Conservation (phyloP, 192 early-diverging fungal genomes). For the Podila horticola region DNA sequence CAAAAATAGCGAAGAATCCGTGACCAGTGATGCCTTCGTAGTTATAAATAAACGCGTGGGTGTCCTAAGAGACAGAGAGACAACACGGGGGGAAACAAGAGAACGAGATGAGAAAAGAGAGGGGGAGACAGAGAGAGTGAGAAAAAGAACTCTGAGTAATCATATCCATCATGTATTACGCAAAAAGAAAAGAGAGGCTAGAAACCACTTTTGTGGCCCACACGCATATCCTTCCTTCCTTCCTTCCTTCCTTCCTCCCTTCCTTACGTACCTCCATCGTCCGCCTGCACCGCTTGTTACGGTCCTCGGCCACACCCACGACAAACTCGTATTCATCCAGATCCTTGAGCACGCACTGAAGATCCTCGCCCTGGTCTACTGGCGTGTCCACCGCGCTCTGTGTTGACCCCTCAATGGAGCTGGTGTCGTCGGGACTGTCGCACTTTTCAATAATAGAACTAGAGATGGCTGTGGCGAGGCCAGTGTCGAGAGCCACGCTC, state of each 20-base stretch:
- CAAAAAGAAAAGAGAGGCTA: too few relatives aligned
- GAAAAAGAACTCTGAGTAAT: not conserved
- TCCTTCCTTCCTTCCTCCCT: not conserved
- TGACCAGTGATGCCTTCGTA: constrained; percentile 84
- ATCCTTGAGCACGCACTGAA: constrained; percentile 41
- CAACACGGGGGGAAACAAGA: constrained; percentile 10
- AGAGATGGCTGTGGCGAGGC: constrained; percentile 24
- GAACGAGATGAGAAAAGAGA: constrained; percentile 4
- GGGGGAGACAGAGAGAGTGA: not conserved
- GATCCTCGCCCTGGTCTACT: not conserved
- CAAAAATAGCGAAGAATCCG: constrained; percentile 95
- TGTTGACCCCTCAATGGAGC: constrained; percentile 42
- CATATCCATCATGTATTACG: too few relatives aligned
- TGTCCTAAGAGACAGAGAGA: constrained; percentile 66
- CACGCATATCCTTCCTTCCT: not conserved
- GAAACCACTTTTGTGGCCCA: not conserved
- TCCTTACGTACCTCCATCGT: constrained; percentile 84
- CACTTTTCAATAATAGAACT: constrained; percentile 42
- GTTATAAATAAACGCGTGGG: constrained; percentile 87
- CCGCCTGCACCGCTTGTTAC: constrained; percentile 90
- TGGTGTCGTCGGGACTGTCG: constrained; percentile 44
- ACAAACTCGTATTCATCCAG: constrained; percentile 46
- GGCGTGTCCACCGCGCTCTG: constrained; percentile 15
- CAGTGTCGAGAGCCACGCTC: not conserved
- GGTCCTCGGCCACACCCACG: constrained; percentile 83